phyloP scores from a whole-genome alignment of 352 stramenopile genomes.

The Phytopythium sindhum region DNA sequence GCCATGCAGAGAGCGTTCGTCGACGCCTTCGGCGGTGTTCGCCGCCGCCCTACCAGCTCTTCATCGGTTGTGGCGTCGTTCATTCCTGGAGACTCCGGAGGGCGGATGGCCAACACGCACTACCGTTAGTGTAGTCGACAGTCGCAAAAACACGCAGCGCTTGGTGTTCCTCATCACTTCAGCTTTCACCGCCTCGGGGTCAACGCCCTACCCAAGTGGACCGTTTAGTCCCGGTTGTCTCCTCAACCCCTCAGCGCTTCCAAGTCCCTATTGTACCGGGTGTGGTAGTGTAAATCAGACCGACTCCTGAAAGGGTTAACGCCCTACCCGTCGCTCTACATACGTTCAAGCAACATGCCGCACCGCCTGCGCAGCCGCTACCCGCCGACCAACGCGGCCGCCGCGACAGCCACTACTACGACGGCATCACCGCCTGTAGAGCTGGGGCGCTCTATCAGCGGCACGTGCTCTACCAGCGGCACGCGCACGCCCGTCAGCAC shows the following conservation, averaged over 20 bases:
- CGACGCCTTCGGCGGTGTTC: not conserved
- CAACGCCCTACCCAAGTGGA: not conserved
- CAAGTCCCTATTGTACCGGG: too few species aligned
- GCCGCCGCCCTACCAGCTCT: not conserved
- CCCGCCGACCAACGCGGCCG: slow-evolving; percentile 3
- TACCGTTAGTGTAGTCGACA: not conserved
- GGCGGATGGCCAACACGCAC: not conserved
- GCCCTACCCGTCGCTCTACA: not conserved
- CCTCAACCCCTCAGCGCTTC: too few species aligned
- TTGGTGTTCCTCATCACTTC: not conserved
- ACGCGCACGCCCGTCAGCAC: not conserved
- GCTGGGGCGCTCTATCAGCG: too few species aligned
- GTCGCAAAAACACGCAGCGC: slow-evolving; percentile 7
- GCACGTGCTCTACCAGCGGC: not conserved
- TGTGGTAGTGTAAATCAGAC: too few species aligned
- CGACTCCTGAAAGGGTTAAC: not conserved
- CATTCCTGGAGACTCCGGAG: not conserved
- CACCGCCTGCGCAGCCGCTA: slow-evolving; percentile 6
- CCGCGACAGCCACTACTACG: not conserved
- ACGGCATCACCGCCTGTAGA: not conserved
- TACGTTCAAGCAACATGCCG: not conserved
- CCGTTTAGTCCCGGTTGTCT: not conserved
- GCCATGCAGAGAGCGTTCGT: not conserved
- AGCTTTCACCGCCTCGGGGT: not conserved
- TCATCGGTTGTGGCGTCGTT: too few species aligned